Base-by-base conservation (phyloP, 83 land plant genomes). In the Isoetes engelmannii region DNA sequence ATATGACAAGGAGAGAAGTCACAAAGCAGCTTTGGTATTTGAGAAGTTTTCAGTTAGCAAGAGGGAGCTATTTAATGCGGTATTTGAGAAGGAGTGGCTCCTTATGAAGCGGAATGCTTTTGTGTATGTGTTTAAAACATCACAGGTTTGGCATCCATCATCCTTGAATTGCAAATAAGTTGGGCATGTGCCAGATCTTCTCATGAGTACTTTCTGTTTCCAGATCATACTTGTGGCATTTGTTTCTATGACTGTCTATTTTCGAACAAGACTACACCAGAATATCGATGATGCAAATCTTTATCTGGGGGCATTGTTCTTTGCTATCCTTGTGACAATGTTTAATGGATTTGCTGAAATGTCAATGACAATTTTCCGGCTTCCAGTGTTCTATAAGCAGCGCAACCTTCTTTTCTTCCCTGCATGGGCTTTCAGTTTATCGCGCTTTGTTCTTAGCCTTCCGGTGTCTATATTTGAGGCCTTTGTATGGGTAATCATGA, bases 81-180 rank as follows among this genome's bases (percentile, higher is more conserved):
- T 67, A 48, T 86, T 86, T 59, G 85, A 76, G 46, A 88, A 77
- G 65, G 92, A 91, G 63, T 84, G 86, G 82, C 82, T 91, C 1
- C 81, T 91, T 37, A 78, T 84, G 59, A 85, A 86, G 68, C 67
- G 92, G n/a, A 91, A 88, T 61, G 75, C 92, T 45, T 80, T 91
- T 56, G 67, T 88, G 53, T 85, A 82, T 28, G 55, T 91, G 59
- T 91, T 83, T 82, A 91, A 88, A 65, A 81, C 83, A 7, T 1
- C 57, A 5, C 88, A 84, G 84, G 84, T 84, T n/a, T 9, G 44
- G 17, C 17, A 48, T 54, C 17, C 0, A 59, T 13, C 28, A 59
- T 19, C 4, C 9, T 8, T 7, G 15, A 18, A 9, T 59, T 59
- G 7, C 37, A 59, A 59, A 1, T 0, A 3, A 28, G 37, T 28